These are phyloP conservation scores for Multifurca ochricompacta DNA, from an alignment of 768 basidiomycete species.

Conservation along the genomic window DNA sequence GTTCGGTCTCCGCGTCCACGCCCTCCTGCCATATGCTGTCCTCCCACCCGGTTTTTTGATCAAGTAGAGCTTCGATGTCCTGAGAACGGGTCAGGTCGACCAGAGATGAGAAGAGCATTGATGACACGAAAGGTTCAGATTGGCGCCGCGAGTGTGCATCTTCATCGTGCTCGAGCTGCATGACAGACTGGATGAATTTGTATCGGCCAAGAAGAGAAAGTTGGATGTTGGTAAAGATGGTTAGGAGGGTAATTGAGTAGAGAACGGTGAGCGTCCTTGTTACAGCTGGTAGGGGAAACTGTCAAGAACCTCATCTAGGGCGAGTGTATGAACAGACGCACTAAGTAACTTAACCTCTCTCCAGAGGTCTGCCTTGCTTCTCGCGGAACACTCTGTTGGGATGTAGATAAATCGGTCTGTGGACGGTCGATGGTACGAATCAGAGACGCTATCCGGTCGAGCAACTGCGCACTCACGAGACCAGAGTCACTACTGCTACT, in stretches of 20 bases:
- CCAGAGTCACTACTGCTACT: slow-evolving; percentile 17
- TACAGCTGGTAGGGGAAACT: slow-evolving; percentile 47
- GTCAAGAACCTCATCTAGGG: slow-evolving; percentile 7
- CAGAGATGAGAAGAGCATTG: slow-evolving; percentile 29
- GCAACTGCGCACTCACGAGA: slow-evolving; percentile 2
- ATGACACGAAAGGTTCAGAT: slow-evolving; percentile 33
- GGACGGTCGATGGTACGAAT: background rate
- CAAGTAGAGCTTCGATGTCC: slow-evolving; percentile 27
- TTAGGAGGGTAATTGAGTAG: slow-evolving; percentile 79
- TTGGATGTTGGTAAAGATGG: slow-evolving; percentile 81
- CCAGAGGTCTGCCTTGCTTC: slow-evolving; percentile 83
- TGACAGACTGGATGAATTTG: slow-evolving; percentile 68
- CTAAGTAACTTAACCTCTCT: slow-evolving; percentile 86
- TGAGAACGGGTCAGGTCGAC: slow-evolving; percentile 18
- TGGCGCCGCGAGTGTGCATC: slow-evolving; percentile 38
- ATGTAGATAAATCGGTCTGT: slow-evolving; percentile 14
- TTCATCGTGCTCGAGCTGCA: slow-evolving; percentile 55
- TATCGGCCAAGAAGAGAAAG: slow-evolving; percentile 75
- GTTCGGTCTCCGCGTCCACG: slow-evolving; percentile 61
- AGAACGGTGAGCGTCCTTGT: slow-evolving; percentile 81
- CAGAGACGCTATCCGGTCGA: background rate
- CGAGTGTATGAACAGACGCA: slow-evolving; percentile 28
- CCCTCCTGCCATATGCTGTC: slow-evolving; percentile 24
- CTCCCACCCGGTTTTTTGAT: slow-evolving; percentile 23
- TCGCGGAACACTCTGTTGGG: slow-evolving; percentile 23